Conservation (phyloP, 345 rosid genomes). For the Hibiscus tridactylites region DNA sequence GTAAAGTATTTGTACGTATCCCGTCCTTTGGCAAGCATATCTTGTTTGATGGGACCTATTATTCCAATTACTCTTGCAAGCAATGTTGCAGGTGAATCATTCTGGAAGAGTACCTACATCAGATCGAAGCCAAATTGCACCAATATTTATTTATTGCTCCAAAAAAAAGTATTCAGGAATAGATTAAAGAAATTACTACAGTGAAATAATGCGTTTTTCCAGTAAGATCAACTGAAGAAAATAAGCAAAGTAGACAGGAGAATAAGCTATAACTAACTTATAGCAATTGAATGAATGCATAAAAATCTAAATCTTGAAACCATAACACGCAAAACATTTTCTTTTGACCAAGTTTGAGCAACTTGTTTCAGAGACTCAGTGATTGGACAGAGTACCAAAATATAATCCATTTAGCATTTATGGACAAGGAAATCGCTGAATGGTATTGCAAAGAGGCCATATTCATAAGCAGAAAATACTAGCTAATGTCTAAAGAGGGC, state of each 20-base stretch:
- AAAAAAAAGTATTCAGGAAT: neutral
- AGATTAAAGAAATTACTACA: neutral
- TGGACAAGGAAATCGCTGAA: neutral
- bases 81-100: slow-evolving; percentile 93
- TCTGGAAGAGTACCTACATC: slow-evolving; percentile 89
- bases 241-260: too few relatives aligned
- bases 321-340: neutral
- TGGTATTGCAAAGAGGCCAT: neutral
- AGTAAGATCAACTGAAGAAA: neutral
- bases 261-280: neutral
- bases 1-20: slow-evolving; percentile 91
- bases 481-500: neutral
- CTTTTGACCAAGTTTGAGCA: neutral
- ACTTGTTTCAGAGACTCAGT: neutral
- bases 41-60: slow-evolving; percentile 62
- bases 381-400: neutral
- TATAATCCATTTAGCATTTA: neutral
- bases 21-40: slow-evolving; percentile 85
- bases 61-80: slow-evolving; percentile 91
- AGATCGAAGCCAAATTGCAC: neutral
- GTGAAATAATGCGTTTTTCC: neutral
- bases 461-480: neutral
- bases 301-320: neutral
- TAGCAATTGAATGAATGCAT: neutral
- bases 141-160: neutral